Conservation (phyloP, 768 basidiomycete species). For the Ramaria sp. region DNA sequence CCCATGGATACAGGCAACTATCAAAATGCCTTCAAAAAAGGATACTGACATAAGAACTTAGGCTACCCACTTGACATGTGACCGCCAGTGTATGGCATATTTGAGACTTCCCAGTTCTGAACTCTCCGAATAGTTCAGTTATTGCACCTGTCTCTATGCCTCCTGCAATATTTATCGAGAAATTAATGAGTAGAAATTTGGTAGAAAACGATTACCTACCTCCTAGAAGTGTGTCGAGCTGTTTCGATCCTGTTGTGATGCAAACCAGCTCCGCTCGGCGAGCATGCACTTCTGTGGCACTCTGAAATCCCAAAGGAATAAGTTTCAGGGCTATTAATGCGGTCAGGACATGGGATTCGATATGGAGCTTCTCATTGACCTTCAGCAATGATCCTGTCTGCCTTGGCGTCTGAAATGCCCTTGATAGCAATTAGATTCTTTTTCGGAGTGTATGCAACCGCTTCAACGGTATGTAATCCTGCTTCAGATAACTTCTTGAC, state of each 20-base stretch:
- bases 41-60: background rate
- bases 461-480: constrained; percentile 88
- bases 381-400: constrained; percentile 89
- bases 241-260: constrained; percentile 94
- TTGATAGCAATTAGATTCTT: constrained; percentile 85
- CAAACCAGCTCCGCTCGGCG: constrained; percentile 90
- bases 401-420: constrained; percentile 94
- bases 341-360: background rate
- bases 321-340: constrained; percentile 75
- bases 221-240: constrained; percentile 89
- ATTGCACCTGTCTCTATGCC: constrained; percentile 98
- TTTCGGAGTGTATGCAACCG: constrained; percentile 95
- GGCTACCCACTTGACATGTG: constrained; percentile 62
- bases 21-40: background rate
- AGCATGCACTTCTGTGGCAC: constrained; percentile 95
- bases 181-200: constrained; percentile 13
- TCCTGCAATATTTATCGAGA: constrained; percentile 32
- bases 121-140: constrained; percentile 97
- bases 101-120: constrained; percentile 96
- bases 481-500: constrained; percentile 92
- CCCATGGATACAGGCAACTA: constrained; percentile 91
- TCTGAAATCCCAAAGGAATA: constrained; percentile 94
- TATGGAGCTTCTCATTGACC: constrained; percentile 37
- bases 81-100: constrained; percentile 97
- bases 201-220: constrained; percentile 33